These are phyloP conservation scores for Nakazawaea anatomiae DNA, from an alignment of 805 yeast genomes.

Conservation along the genomic window DNA sequence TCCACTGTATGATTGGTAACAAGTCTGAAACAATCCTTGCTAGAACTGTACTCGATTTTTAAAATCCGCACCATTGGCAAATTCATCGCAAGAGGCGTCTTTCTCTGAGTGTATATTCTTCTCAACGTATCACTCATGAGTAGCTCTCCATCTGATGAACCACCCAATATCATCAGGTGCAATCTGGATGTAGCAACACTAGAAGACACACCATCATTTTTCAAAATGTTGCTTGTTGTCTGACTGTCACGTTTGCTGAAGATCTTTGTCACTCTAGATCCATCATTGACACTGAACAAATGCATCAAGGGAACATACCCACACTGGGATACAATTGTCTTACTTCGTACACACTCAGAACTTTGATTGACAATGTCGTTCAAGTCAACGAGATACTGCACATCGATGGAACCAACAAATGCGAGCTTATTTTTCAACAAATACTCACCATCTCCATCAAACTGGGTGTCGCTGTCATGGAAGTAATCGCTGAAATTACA, in stretches of 20 bases:
- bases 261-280: slow-evolving; percentile 3
- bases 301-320: slow-evolving; percentile 4
- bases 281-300: slow-evolving; percentile 8
- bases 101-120: slow-evolving; percentile 17
- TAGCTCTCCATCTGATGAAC: slow-evolving; percentile 45
- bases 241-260: slow-evolving; percentile 6
- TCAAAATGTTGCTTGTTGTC: slow-evolving; percentile 2
- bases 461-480: slow-evolving; percentile 21
- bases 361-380: slow-evolving; percentile 13
- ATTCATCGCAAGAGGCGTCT: neutral
- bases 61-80: slow-evolving; percentile 19
- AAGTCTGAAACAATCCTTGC: slow-evolving; percentile 31
- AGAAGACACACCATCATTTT: slow-evolving; percentile 35
- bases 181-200: slow-evolving; percentile 31
- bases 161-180: slow-evolving; percentile 43
- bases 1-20: slow-evolving; percentile 32
- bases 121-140: slow-evolving; percentile 33
- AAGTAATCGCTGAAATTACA: slow-evolving; percentile 25
- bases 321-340: neutral
- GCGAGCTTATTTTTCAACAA: slow-evolving; percentile 25
- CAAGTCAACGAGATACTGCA: slow-evolving; percentile 29
- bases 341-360: neutral
- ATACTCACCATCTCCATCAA: slow-evolving; percentile 4
- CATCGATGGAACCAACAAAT: slow-evolving; percentile 29
- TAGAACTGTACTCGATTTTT: slow-evolving; percentile 32